Conservation (phyloP, 2,329 filamentous ascomycete genomes). For the Neofusicoccum umdonicola region DNA sequence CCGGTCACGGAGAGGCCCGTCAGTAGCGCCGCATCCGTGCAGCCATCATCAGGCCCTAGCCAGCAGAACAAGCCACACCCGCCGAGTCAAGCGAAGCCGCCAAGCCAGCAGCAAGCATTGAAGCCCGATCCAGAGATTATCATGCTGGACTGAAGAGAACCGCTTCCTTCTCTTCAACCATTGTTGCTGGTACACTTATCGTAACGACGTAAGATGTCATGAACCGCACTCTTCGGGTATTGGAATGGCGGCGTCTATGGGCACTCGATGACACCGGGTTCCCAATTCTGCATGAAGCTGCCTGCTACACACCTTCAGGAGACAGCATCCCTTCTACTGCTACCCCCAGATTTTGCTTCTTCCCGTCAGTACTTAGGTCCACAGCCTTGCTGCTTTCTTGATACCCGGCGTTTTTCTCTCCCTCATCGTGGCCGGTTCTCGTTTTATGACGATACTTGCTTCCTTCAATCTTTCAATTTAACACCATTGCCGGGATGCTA, state of each 20-base stretch:
- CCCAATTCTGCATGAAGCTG: neutral
- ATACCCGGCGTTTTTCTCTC: constrained; percentile 12
- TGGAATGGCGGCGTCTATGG: neutral
- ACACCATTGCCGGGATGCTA: neutral
- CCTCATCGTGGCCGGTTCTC: neutral
- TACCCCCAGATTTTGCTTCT: neutral
- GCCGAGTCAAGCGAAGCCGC: neutral
- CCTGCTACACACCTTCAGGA: neutral
- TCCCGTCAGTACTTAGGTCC: neutral
- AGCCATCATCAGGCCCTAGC: neutral
- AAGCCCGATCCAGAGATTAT: constrained; percentile 13
- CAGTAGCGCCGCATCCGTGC: neutral
- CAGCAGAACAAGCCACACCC: constrained; percentile 4
- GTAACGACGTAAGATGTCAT: neutral
- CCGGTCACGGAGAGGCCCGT: neutral
- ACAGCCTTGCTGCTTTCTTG: constrained; percentile 8
- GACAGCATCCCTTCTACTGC: neutral
- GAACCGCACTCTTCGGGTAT: neutral
- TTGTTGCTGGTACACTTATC: neutral
- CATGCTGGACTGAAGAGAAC: constrained; percentile 11
- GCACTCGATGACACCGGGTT: neutral
- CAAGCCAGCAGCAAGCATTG: neutral
- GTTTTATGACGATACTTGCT: neutral
- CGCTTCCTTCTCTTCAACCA: neutral
- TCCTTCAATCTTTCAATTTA: neutral